A percentile compares a stretch with the other conserved stretches of the same genome.
Evolutionary conservation across 306 rosid species (phyloP).

Genomic region (Cicer bijugum): DNA sequence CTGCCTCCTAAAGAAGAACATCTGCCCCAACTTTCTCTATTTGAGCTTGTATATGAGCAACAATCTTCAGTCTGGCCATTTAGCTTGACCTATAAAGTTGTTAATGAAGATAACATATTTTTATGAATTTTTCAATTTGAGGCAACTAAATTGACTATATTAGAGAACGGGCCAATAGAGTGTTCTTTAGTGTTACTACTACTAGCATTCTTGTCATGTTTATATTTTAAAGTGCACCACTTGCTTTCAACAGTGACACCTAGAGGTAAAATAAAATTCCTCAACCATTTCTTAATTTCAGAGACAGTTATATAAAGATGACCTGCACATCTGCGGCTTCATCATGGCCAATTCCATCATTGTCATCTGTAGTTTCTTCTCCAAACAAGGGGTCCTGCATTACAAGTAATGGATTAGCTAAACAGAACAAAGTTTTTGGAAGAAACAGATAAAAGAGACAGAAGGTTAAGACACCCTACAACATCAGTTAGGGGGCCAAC

Average conservation of each 20-base stretch:
- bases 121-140: not conserved
- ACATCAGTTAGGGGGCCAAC: slow-evolving; percentile 58
- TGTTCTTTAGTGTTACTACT: not conserved
- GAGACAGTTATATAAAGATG: slow-evolving; percentile 47
- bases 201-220: not conserved
- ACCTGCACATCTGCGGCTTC: slow-evolving; percentile 70
- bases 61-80: slow-evolving; percentile 79
- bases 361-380: slow-evolving; percentile 43
- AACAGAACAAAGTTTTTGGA: slow-evolving; percentile 5
- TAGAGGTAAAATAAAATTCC: not conserved
- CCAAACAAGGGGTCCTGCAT: slow-evolving; percentile 63
- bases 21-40: slow-evolving; percentile 99
- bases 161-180: not conserved
- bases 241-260: slow-evolving; percentile 17
- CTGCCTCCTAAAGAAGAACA: slow-evolving; percentile 97
- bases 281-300: slow-evolving; percentile 38
- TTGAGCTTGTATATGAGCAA: slow-evolving; percentile 91
- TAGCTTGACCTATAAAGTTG: slow-evolving; percentile 68
- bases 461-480: slow-evolving; percentile 46
- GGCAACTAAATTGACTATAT: not conserved
- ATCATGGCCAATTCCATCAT: slow-evolving; percentile 50
- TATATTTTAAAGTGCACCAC: slow-evolving; percentile 3
- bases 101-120: not conserved
- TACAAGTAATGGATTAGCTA: slow-evolving; percentile 40
- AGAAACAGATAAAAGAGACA: not conserved